Evolutionary conservation across 2,329 filamentous ascomycete species (phyloP), one percentile per base, ranked within the genome.

Genomic region (Immersiporthe knoxdaviesiana): DNA sequence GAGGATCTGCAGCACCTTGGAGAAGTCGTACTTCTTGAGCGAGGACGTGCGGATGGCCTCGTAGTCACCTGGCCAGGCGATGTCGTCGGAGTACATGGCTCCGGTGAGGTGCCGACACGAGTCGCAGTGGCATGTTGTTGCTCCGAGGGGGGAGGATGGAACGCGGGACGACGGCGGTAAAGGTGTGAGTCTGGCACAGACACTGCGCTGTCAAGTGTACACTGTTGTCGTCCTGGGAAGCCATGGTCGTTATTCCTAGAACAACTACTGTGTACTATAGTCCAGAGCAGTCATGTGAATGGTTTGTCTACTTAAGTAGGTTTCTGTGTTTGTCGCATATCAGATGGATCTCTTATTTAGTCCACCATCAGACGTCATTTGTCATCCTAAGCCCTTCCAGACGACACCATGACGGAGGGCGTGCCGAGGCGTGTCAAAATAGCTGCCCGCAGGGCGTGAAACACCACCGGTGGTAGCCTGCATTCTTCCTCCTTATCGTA

Each of bases 91-190:
- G 75, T 83, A 82, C 30, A 84, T 74, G 6, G 74, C 79, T 30
- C 84, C 84, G 0, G 81, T 82, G 2, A 76, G 47, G 67, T 81
- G 83, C 1, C 84, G 80, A 73, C 85, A 87, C 2, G 84, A 85
- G 24, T 75, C 76, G 77, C 84, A 87, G 76, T 87, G 84, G 72
- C 85, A 87, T 58, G 61, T 56, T 2, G 74, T 74, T 0, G 77
- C 81, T 54, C 75, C 68, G 0, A 87, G 76, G 10, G n/a, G 84
- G 84, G 2, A 85, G 77, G 0, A 74, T 71, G 1, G 79, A 77
- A 21, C 64, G 68, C 1, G 76, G 66, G 1, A 84, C 67, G 0
- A 72, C 32, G 1, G 79, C 67, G 7, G 73, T 79, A 76, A 84
- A 85, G 18, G 68, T 77, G 71, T 84, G 79, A 0, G 75, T 68